Conservation (phyloP, 179 eudicot species). For the Camellia oleifera region DNA sequence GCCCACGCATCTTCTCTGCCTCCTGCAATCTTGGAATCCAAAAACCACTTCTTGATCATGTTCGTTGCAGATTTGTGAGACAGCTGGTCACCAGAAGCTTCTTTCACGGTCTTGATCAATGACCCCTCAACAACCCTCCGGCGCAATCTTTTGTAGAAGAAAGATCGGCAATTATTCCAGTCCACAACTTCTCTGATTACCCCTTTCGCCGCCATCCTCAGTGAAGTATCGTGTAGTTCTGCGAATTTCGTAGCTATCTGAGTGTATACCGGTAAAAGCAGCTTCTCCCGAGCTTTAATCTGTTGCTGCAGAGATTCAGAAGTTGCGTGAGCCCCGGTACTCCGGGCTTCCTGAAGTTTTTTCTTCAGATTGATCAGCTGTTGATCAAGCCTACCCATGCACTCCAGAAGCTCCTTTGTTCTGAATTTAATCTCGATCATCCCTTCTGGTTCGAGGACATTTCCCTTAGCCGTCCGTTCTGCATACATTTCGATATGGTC, state of each 20-base stretch:
- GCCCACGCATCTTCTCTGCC: conserved; percentile 51
- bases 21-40: conserved; percentile 39
- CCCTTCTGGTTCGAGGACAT: conserved; percentile 98
- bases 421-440: conserved; percentile 94
- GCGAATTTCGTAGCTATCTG: conserved; percentile 97
- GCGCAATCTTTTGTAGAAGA: conserved; percentile 67
- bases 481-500: conserved; percentile 98
- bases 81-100: conserved; percentile 76
- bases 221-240: conserved; percentile 89
- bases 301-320: conserved; percentile 52
- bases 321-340: conserved; percentile 27
- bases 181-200: conserved; percentile 77
- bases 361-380: conserved; percentile 55
- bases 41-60: conserved; percentile 75
- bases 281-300: conserved; percentile 82
- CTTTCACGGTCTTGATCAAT: conserved; percentile 59
- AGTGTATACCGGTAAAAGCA: conserved; percentile 84
- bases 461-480: conserved; percentile 89
- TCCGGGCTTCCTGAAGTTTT: conserved; percentile 54
- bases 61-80: conserved; percentile 60
- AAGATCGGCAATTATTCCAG: conserved; percentile 68
- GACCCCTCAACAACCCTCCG: conserved; percentile 75
- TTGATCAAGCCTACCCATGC: conserved; percentile 91
- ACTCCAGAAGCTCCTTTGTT: conserved; percentile 68
- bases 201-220: conserved; percentile 93